Percentiles rank a stretch among this genome's conserved stretches.
These are phyloP conservation scores for Xylariaceae sp. DNA, from an alignment of 2,329 filamentous ascomycete genomes.

Conservation along the genomic window DNA sequence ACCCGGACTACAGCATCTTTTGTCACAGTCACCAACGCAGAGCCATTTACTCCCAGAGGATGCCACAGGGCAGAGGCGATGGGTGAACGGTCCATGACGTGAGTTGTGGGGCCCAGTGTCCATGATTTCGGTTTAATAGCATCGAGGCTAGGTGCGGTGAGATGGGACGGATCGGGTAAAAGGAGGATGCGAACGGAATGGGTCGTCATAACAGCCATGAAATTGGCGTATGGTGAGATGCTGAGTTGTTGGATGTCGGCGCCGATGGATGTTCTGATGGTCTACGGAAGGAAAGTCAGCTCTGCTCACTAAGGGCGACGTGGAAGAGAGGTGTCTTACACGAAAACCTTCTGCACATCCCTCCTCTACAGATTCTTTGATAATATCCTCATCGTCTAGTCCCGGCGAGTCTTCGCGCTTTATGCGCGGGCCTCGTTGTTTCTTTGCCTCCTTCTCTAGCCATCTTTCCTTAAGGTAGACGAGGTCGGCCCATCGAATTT, in stretches of 20 bases:
- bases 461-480: conserved; percentile 67
- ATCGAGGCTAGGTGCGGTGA: conserved; percentile 62
- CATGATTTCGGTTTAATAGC: conserved; percentile 79
- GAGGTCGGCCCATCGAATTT: conserved; percentile 89
- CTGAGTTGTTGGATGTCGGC: conserved; percentile 81
- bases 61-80: conserved; percentile 87
- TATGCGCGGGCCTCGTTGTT: conserved; percentile 33
- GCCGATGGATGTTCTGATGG: conserved; percentile 71
- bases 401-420: conserved; percentile 45
- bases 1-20: conserved; percentile 81
- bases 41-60: conserved; percentile 77
- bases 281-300: conserved; percentile 38
- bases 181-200: conserved; percentile 85
- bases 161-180: conserved; percentile 75
- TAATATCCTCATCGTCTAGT: conserved; percentile 28
- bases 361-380: conserved; percentile 23
- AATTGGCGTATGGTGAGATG: conserved; percentile 77
- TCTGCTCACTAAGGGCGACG: not conserved
- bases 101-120: conserved; percentile 86
- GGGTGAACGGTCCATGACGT: conserved; percentile 80
- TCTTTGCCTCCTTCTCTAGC: conserved; percentile 35
- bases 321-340: conserved; percentile 30
- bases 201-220: conserved; percentile 78
- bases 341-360: conserved; percentile 39
- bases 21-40: conserved; percentile 83